Base-by-base conservation (phyloP, 257 asterid species). In the Penstemon newberryi region DNA sequence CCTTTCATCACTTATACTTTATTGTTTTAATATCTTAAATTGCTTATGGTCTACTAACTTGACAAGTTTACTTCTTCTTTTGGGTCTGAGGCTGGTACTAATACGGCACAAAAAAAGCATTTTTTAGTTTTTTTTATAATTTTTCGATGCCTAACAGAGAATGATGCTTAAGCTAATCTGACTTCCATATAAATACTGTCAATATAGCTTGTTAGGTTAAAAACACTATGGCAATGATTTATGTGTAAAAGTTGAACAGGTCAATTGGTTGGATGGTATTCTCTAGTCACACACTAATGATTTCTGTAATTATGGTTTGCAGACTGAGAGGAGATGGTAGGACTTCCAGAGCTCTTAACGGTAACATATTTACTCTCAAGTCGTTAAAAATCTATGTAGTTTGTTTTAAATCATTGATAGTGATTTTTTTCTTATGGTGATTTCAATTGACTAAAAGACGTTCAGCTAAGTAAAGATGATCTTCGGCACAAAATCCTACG, bases 401-500 rank as follows among this genome's bases (percentile, higher is more conserved):
- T 61, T 45, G 1, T 37, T 56, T 47, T 59, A 11, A 56, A 56
- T 58, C 72, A 56, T 67, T 55, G 73, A 63, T 67, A 15, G 68
- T 52, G 43, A 19, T 46, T 76, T 55, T 65, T 45, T 67, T 63
- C 33, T 66, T n/a, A 58, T 64, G 63, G 64, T 79, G 79, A 67
- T 64, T 73, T 70, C 63, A 41, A 44, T 70, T 66, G 70, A 60
- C 63, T 59, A 65, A 73, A 75, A 90, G 95, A 83, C 71, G 71
- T 60, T 12, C 77, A 60, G 66, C 95, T 91, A n/a, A 70, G 82
- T 51, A 80, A 78, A 81, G 83, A 77, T 82, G 99, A 93, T 78
- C 87, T 93, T 37, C 92, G 97, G 50, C 80, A 84, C 83, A 93
- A 93, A 75, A 83, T 93, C 72, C 72, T 79, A 84, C 82, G 78